Conservation (phyloP, 2,329 filamentous ascomycete genomes). For the Acephala macrosclerotiorum region DNA sequence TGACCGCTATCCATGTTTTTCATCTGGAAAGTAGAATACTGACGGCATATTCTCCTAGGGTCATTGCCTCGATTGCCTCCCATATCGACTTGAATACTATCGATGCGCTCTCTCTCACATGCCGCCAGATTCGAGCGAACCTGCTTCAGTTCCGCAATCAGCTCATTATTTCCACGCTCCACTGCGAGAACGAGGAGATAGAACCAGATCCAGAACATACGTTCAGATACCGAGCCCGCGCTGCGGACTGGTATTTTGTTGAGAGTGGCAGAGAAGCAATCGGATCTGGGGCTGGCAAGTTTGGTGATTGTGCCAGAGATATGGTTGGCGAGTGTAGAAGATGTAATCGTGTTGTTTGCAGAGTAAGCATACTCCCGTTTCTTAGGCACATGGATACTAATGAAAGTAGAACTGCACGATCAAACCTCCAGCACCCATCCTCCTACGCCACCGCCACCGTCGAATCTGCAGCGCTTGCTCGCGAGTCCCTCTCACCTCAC, state of each 20-base stretch:
- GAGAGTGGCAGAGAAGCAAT: slow-evolving; percentile 53
- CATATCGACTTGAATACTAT: slow-evolving; percentile 88
- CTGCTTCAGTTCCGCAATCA: slow-evolving; percentile 80
- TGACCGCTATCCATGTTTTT: background rate
- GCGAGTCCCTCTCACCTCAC: slow-evolving; percentile 69
- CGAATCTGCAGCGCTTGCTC: slow-evolving; percentile 81
- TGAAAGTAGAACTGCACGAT: slow-evolving; percentile 80
- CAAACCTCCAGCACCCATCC: slow-evolving; percentile 75
- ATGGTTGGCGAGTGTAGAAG: slow-evolving; percentile 84
- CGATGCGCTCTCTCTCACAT: slow-evolving; percentile 82
- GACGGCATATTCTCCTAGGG: slow-evolving; percentile 37
- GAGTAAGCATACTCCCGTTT: slow-evolving; percentile 63
- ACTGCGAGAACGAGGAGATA: slow-evolving; percentile 75
- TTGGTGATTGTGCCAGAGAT: slow-evolving; percentile 83
- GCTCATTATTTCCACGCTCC: slow-evolving; percentile 77
- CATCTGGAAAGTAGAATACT: background rate
- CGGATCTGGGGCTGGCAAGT: slow-evolving; percentile 69
- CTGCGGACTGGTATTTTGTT: slow-evolving; percentile 67
- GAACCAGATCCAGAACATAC: slow-evolving; percentile 62
- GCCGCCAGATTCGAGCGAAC: slow-evolving; percentile 78
- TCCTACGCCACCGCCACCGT: slow-evolving; percentile 78
- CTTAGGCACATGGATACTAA: slow-evolving; percentile 57
- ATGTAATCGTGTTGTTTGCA: slow-evolving; percentile 80
- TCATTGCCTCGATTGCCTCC: slow-evolving; percentile 77
- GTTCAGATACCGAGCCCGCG: slow-evolving; percentile 63